Percentiles rank a stretch among this genome's conserved stretches.
These are phyloP conservation scores for Rhizoclosmatium sp. DNA, from an alignment of 192 early-diverging fungal genomes.

Conservation along the genomic window DNA sequence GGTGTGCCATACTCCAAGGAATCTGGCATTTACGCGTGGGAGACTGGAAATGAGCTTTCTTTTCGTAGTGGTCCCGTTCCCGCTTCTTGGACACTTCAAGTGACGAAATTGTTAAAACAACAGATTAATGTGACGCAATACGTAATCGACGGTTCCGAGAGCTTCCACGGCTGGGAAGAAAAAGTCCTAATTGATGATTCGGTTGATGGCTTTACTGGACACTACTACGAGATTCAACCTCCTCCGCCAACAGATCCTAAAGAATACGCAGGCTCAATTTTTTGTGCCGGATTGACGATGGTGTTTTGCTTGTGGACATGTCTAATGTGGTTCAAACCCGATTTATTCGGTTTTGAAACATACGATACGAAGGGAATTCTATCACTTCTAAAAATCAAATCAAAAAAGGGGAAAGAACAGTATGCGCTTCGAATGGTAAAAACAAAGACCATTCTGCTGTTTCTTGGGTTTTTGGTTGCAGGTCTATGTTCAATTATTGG, in stretches of 20 bases:
- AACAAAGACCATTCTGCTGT: too few species aligned
- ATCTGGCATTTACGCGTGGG: conserved; percentile 52
- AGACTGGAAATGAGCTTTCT: conserved; percentile 60
- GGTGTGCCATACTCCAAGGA: conserved; percentile 53
- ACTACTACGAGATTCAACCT: conserved; percentile 45
- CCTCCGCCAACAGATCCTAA: neutral
- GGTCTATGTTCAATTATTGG: too few species aligned
- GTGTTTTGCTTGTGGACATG: neutral
- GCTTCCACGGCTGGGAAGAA: conserved; percentile 39
- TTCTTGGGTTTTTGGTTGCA: too few species aligned
- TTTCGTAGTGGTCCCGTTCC: conserved; percentile 37
- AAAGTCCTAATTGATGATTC: conserved; percentile 22
- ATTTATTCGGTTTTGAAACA: too few species aligned
- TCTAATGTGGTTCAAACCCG: neutral
- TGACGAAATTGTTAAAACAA: conserved; percentile 37
- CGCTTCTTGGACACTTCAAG: conserved; percentile 47
- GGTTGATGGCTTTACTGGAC: conserved; percentile 51
- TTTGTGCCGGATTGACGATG: conserved; percentile 3
- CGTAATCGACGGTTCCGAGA: conserved; percentile 50
- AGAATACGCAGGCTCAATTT: neutral
- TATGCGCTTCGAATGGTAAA: too few species aligned
- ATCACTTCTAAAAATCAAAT: too few species aligned
- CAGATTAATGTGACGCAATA: conserved; percentile 34
- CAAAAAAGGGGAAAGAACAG: too few species aligned
- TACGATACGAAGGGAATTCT: too few species aligned